Evolutionary conservation across 2,329 filamentous ascomycete genomes (phyloP), one percentile per base, ranked within the genome.

Genomic region (Talaromyces albobiverticillius): DNA sequence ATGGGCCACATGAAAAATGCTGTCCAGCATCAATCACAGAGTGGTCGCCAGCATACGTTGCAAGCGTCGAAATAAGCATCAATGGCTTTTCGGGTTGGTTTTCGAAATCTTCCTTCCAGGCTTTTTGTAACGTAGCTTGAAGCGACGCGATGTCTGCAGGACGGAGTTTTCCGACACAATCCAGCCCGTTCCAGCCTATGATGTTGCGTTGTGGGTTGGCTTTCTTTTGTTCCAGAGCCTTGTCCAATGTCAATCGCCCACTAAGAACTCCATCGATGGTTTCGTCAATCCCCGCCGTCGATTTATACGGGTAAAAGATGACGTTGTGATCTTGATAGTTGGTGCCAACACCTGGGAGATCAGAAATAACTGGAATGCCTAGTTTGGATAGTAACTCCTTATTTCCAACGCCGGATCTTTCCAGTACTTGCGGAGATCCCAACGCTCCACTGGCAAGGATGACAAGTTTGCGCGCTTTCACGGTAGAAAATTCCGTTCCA

Each of bases 101-200:
- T 54, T 72, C 74, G 66, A 82, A 86, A 59, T 85, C 80, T 2
- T 65, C 65, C n/a, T 84, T 72, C 82, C 82, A 86, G 0, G 74
- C 72, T 22, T 70, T 67, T 54, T 77, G 67, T 61, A 85, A 83
- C 0, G 77, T 76, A 4, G 77, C 74, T 0, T 81, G 81, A 0
- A 86, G 71, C 1, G 72, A 68, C 9, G 71, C 72, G 10, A 83
- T 74, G 49, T 85, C 82, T 0, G 78, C 77, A 0, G 82, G 82
- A 1, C 83, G 76, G 23, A 85, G 65, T 62, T 86, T 86, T 47
- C 73, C 74, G 3, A 72, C 71, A n/a, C 80, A 69, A 56, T 86
- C 83, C 57, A 82, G 74, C 1, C 67, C 74, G 54, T 85, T 86
- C 78, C 81, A 84, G 4, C 82, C 81, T 1, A 85, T 65, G 3